Base-by-base conservation (phyloP, 345 rosid species). In the Anastatica hierochuntica region DNA sequence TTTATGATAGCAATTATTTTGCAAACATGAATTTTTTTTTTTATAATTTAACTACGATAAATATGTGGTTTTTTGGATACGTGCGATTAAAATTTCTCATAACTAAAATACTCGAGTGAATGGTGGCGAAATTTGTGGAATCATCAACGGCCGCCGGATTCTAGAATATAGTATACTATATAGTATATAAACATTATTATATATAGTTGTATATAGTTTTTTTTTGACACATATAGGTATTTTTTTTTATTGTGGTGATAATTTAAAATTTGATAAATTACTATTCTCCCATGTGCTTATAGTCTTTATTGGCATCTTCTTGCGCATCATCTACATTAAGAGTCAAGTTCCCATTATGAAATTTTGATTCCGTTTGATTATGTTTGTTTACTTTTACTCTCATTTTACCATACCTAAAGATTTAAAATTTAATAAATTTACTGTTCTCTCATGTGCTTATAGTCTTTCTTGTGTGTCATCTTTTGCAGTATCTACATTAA, bases 41-140 rank as follows among this genome's bases (percentile, higher is more conserved):
- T 21, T 21, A 5, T 21, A 5, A 5, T 5, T 21, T 21, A 14
- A 36, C 18, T 13, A 39, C 2, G 1, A 13, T 23, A 14, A n/a
- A 4, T 46, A 37, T 16, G 27, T 46, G 10, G 45, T 29, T 46
- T 18, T 8, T 27, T 27, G 34, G 48, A 41, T 20, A 18, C 20
- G 48, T 54, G 31, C 23, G 31, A 34, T 26, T 35, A 23, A 49
- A 12, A 13, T 20, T 30, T 40, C n/a, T n/a, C n/a, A n/a, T n/a
- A n/a, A n/a, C n/a, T n/a, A n/a, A n/a, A n/a, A n/a, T n/a, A n/a
- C n/a, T n/a, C 24, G 68, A 55, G 72, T 56, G 59, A 62, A 42
- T 68, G 63, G 58, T 68, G 72, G 68, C 72, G 68, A 49, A 50
- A 68, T 62, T 62, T 62, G 35, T 15, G 68, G 59, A 56, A 60